Percentiles rank a stretch among this genome's conserved stretches.
Conservation (phyloP, 2,329 filamentous ascomycete species). For the Exserohilum rostratum region DNA sequence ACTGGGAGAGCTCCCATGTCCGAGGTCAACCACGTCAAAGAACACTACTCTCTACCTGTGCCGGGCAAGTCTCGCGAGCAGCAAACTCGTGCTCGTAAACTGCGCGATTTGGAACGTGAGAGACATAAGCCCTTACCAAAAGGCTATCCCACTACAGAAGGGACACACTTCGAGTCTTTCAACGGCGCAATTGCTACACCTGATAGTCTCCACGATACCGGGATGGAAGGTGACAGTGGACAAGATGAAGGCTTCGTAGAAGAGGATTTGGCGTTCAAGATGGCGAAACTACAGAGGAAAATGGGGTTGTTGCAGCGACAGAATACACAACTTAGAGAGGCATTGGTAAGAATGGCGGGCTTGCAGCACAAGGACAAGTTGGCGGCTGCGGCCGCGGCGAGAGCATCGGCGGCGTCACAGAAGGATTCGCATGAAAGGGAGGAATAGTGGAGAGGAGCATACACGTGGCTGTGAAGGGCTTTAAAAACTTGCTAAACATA, state of each 20-base stretch:
- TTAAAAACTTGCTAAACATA: too few species aligned
- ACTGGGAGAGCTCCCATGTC: too few species aligned
- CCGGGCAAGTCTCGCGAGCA: slow-evolving; percentile 24
- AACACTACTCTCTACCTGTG: slow-evolving; percentile 32
- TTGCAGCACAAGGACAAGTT: slow-evolving; percentile 29
- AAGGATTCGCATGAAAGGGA: too few species aligned
- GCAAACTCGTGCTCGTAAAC: slow-evolving; percentile 7
- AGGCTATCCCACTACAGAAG: not conserved
- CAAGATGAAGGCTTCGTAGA: slow-evolving; percentile 17
- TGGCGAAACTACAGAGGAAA: slow-evolving; percentile 25
- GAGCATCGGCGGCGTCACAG: slow-evolving; percentile 18
- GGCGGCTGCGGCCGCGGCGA: slow-evolving; percentile 25
- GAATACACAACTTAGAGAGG: slow-evolving; percentile 34
- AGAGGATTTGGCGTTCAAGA: slow-evolving; percentile 16
- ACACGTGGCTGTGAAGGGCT: too few species aligned
- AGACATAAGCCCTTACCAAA: slow-evolving; percentile 25
- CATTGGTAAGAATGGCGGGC: slow-evolving; percentile 35
- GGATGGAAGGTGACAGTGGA: slow-evolving; percentile 4
- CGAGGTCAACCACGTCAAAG: slow-evolving; percentile 18
- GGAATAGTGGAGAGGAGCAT: too few species aligned
- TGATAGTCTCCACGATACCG: slow-evolving; percentile 11
- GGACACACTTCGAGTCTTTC: slow-evolving; percentile 13
- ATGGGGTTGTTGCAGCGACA: slow-evolving; percentile 30
- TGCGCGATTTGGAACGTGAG: slow-evolving; percentile 34
- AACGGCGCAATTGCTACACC: slow-evolving; percentile 21